Percentiles rank a stretch among this genome's conserved stretches.
Evolutionary conservation across 169 alveolate genomes (phyloP).

Genomic region (Eimeria acervulina): DNA sequence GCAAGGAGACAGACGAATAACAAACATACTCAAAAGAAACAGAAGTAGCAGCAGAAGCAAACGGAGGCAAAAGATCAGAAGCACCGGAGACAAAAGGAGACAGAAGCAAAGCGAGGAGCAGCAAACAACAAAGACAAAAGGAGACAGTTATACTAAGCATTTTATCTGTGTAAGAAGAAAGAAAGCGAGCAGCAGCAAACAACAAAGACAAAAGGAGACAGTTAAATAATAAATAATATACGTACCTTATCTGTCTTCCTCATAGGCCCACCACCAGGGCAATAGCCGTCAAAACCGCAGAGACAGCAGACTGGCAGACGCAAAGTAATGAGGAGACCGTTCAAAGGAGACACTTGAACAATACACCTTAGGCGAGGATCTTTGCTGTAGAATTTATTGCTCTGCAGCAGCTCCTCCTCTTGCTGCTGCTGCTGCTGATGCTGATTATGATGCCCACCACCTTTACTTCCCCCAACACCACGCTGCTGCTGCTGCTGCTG

Average conservation of each 20-base stretch:
- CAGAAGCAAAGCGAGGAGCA: no score
- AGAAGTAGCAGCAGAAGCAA: slow-evolving; percentile 5
- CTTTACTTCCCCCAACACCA: not conserved
- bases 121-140: not conserved
- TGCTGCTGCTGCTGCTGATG: slow-evolving; percentile 5
- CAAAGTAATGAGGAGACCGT: slow-evolving; percentile 44
- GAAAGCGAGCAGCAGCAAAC: not conserved
- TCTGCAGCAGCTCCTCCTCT: slow-evolving; percentile 21
- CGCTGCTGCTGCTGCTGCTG: no score
- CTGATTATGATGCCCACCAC: not conserved
- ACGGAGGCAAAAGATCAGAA: not conserved
- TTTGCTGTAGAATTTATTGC: slow-evolving; percentile 70
- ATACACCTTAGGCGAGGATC: slow-evolving; percentile 52
- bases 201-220: not conserved
- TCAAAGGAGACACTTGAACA: slow-evolving; percentile 34
- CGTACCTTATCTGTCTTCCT: slow-evolving; percentile 69
- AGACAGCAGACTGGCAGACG: slow-evolving; percentile 72
- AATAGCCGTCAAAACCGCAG: slow-evolving; percentile 76
- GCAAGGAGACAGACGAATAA: no score
- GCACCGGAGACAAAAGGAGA: no score
- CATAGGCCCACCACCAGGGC: slow-evolving; percentile 72
- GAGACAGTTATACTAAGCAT: not conserved
- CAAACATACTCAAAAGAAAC: no score
- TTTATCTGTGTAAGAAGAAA: not conserved
- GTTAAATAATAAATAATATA: not conserved